A percentile compares a stretch with the other conserved stretches of the same genome.
phyloP scores from a whole-genome alignment of 139 green algal species.

The Micractinium sp. region DNA sequence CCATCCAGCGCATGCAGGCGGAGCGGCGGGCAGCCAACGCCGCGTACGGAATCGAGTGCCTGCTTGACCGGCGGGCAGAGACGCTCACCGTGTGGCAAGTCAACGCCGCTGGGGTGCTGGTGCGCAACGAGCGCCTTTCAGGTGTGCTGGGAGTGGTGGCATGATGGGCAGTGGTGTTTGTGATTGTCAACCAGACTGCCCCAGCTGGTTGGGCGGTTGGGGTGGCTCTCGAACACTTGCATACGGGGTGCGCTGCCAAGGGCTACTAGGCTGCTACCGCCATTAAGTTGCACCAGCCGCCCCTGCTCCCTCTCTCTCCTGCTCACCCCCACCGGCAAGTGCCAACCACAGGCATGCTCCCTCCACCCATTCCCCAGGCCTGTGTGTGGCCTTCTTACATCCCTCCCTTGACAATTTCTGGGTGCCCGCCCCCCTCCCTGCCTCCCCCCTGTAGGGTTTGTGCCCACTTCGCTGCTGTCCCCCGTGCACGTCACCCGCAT shows the following conservation, averaged over 20 bases:
- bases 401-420: too few relatives aligned
- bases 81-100: constrained; percentile 38
- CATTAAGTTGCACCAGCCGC: background rate
- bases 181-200: background rate
- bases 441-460: constrained; percentile 24
- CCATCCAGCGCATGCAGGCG: background rate
- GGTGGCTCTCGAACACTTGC: too few relatives aligned
- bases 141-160: background rate
- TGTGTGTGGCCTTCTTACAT: too few relatives aligned
- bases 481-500: background rate
- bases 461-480: constrained; percentile 28
- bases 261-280: too few relatives aligned
- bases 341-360: too few relatives aligned
- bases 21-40: constrained; percentile 10
- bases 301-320: background rate
- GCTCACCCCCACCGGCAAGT: too few relatives aligned
- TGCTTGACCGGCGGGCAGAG: background rate
- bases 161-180: background rate
- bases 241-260: too few relatives aligned
- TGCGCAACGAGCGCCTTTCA: constrained; percentile 22
- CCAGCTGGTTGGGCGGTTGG: too few relatives aligned
- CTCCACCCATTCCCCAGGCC: too few relatives aligned
- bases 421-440: too few relatives aligned
- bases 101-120: constrained; percentile 40
- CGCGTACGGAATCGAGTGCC: background rate